Evolutionary conservation across 2,329 filamentous ascomycete species (phyloP), one percentile per base, ranked within the genome.

Genomic region (Hypoxylon sp.): DNA sequence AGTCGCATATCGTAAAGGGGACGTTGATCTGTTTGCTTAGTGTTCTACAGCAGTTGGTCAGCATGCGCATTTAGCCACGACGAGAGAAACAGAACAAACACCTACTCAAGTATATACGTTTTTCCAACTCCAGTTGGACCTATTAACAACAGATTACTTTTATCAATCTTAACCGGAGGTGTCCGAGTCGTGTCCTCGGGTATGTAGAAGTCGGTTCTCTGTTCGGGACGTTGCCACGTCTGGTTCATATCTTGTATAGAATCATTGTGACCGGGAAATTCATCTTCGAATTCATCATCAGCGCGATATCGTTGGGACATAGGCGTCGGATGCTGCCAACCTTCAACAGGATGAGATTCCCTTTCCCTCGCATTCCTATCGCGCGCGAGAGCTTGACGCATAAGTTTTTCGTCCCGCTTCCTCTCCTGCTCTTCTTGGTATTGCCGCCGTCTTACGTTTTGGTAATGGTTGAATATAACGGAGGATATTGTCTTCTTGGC

Each of bases 391-490:
- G 85, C 82, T 68, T 91, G 89, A 30, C 89, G 83, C 64, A 87
- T 76, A 38, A 85, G 67, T 72, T 88, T 89, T 56, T 91, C 87
- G 31, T 77, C 73, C 25, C 73, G 61, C 34, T 77, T 78, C 41
- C 76, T 74, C 44, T 85, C 81, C 51, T 80, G 75, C 17, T 90
- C 84, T 64, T 96, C 91, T 45, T 92, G 85, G 60, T 94, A 84
- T 51, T 87, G 84, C 37, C 91, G 79, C 64, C 91, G 82, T 16
- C 92, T 86, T 52, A 96, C 82, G 35, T 90, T 84, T 71, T 97
- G 91, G 68, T 97, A 97, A 69, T 99, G 94, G 67, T 97, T 97
- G 75, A 96, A 97, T 19, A 99, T 89, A 5, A 93, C 91, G 3
- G 93, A 88, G 59, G 91, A 94, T 58, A 97, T 85, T 9, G 92